Conservation (phyloP, 768 basidiomycete species). For the Suillus sp. region DNA sequence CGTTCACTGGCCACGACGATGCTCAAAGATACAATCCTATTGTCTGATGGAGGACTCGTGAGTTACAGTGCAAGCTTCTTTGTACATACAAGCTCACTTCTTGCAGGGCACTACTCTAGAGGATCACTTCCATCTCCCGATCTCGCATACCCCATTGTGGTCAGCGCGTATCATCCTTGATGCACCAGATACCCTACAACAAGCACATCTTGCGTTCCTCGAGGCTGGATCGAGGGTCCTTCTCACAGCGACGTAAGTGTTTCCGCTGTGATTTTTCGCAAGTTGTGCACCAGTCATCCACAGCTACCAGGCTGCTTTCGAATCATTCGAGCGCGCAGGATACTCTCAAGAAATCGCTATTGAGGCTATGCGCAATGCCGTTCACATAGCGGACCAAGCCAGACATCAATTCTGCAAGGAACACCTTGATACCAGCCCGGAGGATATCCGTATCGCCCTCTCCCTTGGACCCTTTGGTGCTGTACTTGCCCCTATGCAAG, state of each 20-base stretch:
- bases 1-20: not conserved
- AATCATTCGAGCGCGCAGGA: constrained; percentile 55
- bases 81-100: not conserved
- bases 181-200: constrained; percentile 53
- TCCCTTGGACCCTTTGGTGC: constrained; percentile 79
- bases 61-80: constrained; percentile 11
- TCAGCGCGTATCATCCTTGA: constrained; percentile 62
- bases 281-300: not conserved
- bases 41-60: constrained; percentile 52
- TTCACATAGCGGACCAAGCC: constrained; percentile 54
- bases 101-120: constrained; percentile 65
- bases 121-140: constrained; percentile 46
- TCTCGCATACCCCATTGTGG: constrained; percentile 65
- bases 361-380: constrained; percentile 53
- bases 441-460: constrained; percentile 54
- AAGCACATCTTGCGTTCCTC: constrained; percentile 63
- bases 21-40: not conserved
- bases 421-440: constrained; percentile 16
- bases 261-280: not conserved
- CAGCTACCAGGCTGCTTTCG: constrained; percentile 69
- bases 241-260: constrained; percentile 63
- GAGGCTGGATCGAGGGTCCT: constrained; percentile 67
- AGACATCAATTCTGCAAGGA: constrained; percentile 36
- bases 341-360: constrained; percentile 45
- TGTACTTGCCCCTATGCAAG: constrained; percentile 62